phyloP scores from a whole-genome alignment of 2,329 filamentous ascomycete species.

The Escovopsis weberi region DNA sequence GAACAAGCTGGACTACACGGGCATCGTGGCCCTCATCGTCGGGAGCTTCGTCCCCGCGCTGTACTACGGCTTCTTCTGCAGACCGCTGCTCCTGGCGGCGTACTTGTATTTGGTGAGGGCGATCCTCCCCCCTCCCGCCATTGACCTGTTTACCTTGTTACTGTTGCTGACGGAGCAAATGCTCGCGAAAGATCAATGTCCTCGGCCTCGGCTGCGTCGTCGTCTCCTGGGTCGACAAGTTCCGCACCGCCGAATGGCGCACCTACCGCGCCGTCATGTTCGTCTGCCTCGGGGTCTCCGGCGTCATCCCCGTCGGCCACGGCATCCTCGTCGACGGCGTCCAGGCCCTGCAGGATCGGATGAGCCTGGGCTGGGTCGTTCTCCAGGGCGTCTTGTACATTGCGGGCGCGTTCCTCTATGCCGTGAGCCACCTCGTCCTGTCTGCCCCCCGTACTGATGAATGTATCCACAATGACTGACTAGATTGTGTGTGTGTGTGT shows the following conservation, averaged over 20 bases:
- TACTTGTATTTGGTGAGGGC: constrained; percentile 62
- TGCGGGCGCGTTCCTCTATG: constrained; percentile 72
- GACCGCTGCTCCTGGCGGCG: constrained; percentile 45
- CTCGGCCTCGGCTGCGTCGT: constrained; percentile 63
- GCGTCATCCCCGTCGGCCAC: constrained; percentile 70
- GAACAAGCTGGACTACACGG: constrained; percentile 88
- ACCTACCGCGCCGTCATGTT: constrained; percentile 85
- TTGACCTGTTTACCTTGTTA: not conserved
- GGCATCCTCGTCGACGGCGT: constrained; percentile 55
- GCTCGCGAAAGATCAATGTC: constrained; percentile 47
- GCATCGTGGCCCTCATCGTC: constrained; percentile 83
- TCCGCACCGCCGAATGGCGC: constrained; percentile 71
- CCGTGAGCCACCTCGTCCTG: constrained; percentile 34
- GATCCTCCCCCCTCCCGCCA: too few species aligned
- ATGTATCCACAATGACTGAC: too few species aligned
- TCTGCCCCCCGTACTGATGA: too few species aligned
- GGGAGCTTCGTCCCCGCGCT: constrained; percentile 82
- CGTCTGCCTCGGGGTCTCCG: constrained; percentile 70
- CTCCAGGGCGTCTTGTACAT: constrained; percentile 76
- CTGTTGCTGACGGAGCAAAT: constrained; percentile 6
- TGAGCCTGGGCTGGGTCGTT: constrained; percentile 69
- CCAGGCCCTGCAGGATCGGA: constrained; percentile 49
- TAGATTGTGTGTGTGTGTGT: not conserved
- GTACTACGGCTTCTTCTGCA: constrained; percentile 72
- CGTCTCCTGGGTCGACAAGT: constrained; percentile 67